Evolutionary conservation across 352 stramenopile genomes (phyloP), one percentile per base, ranked within the genome.

Genomic region (Aphanomyces astaci): DNA sequence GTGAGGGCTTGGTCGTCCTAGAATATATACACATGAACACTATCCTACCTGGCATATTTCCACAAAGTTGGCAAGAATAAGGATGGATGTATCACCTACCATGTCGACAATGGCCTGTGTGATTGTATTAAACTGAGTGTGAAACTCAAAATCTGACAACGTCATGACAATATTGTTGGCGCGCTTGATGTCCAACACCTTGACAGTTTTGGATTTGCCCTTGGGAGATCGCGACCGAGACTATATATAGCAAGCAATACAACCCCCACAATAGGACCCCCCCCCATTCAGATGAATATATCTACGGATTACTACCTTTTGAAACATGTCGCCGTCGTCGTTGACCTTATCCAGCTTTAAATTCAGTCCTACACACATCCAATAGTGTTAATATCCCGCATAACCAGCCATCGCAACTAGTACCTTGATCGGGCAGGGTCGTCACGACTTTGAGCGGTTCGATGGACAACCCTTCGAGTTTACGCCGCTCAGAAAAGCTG

Each of bases 111-210:
- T 84, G 11, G 75, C 80, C 31, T 79, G 71, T 2, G 86, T 72
- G 32, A 91, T 81, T 25, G 87, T 76, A 22, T 89, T 75, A 54
- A 89, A 89, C 9, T 80, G 73, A 27, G 86, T 75, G 59, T 84
- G 73, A 40, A 93, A 84, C 63, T 90, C 90, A 78, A 91, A 93
- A 39, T 78, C 90, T 7, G 82, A 74, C 10, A 93, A 72, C 27
- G 83, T 81, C 32, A 91, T 75, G 9, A 84, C 78, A 1, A 93
- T 62, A 60, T 93, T 93, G 54, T 93, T 93, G 2, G 82, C 83
- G 24, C 83, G 85, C 49, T 93, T 93, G 28, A 87, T 55, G 10
- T 93, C 85, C 30, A 93, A 81, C 27, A 93, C 60, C 39, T 90
- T 84, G 49, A 91, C 78, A 43, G 79, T 89, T 71, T 87, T 89